Percentiles rank a stretch among this genome's conserved stretches.
phyloP scores from a whole-genome alignment of 495 filamentous ascomycete species.

The Melanomma pulvis-pyrius region DNA sequence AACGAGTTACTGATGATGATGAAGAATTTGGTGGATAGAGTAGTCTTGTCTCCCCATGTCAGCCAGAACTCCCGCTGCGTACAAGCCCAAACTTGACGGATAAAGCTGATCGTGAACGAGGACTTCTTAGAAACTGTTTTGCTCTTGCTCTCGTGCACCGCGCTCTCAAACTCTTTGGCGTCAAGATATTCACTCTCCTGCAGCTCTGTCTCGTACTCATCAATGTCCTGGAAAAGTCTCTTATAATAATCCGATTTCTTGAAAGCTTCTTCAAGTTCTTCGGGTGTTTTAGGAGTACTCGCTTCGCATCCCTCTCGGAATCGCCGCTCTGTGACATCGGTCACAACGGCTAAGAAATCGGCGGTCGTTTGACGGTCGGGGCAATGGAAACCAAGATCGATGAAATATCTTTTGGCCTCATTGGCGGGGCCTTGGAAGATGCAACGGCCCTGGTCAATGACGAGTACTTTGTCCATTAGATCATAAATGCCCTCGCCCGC shows the following conservation, averaged over 20 bases:
- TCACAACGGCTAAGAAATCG: constrained; percentile 75
- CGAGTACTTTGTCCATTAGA: constrained; percentile 75
- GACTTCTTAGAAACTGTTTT: constrained; percentile 70
- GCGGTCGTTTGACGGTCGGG: constrained; percentile 70
- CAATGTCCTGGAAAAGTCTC: constrained; percentile 58
- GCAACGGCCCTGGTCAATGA: constrained; percentile 68
- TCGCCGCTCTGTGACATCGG: constrained; percentile 70
- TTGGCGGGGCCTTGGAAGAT: constrained; percentile 66
- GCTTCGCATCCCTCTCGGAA: constrained; percentile 66
- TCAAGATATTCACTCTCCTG: constrained; percentile 63
- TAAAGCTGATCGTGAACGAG: constrained; percentile 70
- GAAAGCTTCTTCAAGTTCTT: constrained; percentile 66
- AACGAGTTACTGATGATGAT: constrained; percentile 75
- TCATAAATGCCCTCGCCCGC: constrained; percentile 83
- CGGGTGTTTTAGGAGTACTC: constrained; percentile 62
- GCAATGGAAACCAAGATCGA: constrained; percentile 68
- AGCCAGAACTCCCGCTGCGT: constrained; percentile 77
- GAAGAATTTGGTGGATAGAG: constrained; percentile 73
- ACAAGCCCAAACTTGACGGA: constrained; percentile 69
- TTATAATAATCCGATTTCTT: constrained; percentile 56
- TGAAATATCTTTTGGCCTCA: constrained; percentile 69
- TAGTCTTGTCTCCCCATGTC: constrained; percentile 69
- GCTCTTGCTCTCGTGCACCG: constrained; percentile 69
- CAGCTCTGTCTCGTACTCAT: constrained; percentile 62
- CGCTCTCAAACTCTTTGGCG: constrained; percentile 68